Base-by-base conservation (phyloP, 2,329 filamentous ascomycete species). In the Ilyonectria sp. region DNA sequence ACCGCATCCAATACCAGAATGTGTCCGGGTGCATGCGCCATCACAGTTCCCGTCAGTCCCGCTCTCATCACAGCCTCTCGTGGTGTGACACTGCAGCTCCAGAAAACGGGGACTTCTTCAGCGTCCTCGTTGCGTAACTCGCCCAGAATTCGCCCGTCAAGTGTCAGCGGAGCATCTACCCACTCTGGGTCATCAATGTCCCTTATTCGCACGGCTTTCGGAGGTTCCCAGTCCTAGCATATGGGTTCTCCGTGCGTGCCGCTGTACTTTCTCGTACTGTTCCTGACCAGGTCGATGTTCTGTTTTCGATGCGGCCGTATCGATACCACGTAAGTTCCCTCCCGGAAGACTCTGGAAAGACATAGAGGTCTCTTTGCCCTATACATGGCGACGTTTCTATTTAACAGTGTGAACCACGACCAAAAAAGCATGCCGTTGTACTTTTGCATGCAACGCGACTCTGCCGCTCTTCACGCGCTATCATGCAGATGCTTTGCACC, bases 61-160 rank as follows among this genome's bases (percentile, higher is more conserved):
- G 88, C 87, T 63, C 81, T 82, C 83, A 90, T 86, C 1, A 92
- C 87, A 15, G 89, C 89, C 74, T 90, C 86, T 74, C 92, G 90
- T 2, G 90, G 89, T 43, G 90, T 92, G 11, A 92, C 89, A 37
- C 90, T 90, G 74, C 90, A 92, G 0, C 88, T 90, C 89, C 90
- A 88, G 69, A 90, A 90, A 4, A 89, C 84, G 0, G 87, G 87
- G 33, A 90, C 81, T 29, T 85, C 80, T 2, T 71, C 74, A 1
- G 55, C 63, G 15, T 84, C 81, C 15, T 82, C 79, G n/a, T 23
- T 8, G 15, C 77, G 78, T 17, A 76, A 71, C 1, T 76, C 62
- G 29, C 78, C 76, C 13, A 81, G 68, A 26, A 77, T 77, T 58
- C 77, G 73, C 1, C 85, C 86, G 33, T 84, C 82, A 29, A 71